Evolutionary conservation across 2,329 filamentous ascomycete species (phyloP), one percentile per base, ranked within the genome.

Genomic region (Fonsecaea multimorphosa): DNA sequence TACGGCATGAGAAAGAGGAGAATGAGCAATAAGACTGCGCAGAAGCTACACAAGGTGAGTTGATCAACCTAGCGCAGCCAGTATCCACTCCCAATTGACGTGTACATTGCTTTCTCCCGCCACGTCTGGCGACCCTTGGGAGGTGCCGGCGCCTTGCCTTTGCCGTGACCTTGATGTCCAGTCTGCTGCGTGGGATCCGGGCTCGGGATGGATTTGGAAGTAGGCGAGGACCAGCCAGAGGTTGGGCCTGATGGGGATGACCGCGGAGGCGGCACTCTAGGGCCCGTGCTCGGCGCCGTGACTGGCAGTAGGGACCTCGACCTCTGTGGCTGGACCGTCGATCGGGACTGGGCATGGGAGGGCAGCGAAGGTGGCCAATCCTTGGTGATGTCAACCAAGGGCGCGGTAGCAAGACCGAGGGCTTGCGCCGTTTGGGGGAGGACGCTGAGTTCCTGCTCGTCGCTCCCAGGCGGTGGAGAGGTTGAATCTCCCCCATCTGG

Each of bases 81-180:
- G 59, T 72, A 75, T 31, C 74, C 74, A 53, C 64, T 67, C n/a
- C 63, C 60, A 46, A 76, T 73, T n/a, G 59, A 57, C 12, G 73
- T 63, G 64, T 76, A 72, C 68, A 73, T 70, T 9, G 74, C 74
- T 14, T 58, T 67, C 38, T 76, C 74, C 61, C 74, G 71, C 52
- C 73, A 68, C 4, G 58, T 66, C 24, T 34, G 14, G 22, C 31
- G 62, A 36, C 6, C 16, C 11, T 36, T 27, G 34, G 24, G 8
- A 27, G 24, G 31, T 22, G 36, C 49, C 19, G 19, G n/a, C 2
- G 7, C 32, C 31, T 61, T 61, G 16, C 58, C 51, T 46, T 61
- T 61, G 12, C 58, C 51, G 7, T 61, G 8, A 0, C 19, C 31
- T 22, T 52, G 16, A 4, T 40, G 27, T 3, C 29, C 24, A 29